Conservation (phyloP, 163 green algal species). For the Scenedesmus sp. region DNA sequence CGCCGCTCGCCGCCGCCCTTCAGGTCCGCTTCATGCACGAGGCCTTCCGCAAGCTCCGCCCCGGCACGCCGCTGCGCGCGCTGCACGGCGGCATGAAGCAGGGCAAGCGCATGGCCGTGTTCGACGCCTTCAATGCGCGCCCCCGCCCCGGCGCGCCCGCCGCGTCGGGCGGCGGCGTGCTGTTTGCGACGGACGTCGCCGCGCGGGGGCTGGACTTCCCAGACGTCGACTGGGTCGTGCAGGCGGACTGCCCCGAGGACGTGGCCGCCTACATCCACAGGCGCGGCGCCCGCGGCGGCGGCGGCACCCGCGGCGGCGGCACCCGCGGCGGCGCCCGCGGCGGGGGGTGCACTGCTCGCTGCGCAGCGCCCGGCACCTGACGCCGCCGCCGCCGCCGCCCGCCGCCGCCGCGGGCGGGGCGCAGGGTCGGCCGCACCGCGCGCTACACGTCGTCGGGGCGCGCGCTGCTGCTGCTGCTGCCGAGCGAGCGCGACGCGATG, state of each 20-base stretch:
- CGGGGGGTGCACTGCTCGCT: not conserved
- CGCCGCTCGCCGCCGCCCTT: no score
- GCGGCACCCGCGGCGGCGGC: no score
- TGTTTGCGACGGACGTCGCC: slow-evolving; percentile 98
- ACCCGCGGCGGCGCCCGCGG: no score
- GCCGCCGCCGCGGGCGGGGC: not conserved
- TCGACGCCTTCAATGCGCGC: slow-evolving; percentile 87
- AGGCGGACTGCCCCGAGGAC: slow-evolving; percentile 97
- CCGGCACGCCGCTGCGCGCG: slow-evolving; percentile 84
- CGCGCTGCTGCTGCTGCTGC: slow-evolving; percentile 86
- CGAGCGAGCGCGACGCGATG: slow-evolving; percentile 78
- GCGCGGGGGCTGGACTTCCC: slow-evolving; percentile 97
- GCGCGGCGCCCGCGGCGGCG: not conserved
- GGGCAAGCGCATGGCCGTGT: slow-evolving; percentile 87
- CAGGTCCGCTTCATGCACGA: slow-evolving; percentile 89
- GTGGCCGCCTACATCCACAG: slow-evolving; percentile 95
- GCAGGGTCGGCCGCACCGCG: slow-evolving; percentile 91
- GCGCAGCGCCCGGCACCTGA: not conserved
- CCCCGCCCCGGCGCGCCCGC: not conserved
- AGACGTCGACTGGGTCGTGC: slow-evolving; percentile 97
- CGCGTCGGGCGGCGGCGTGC: slow-evolving; percentile 72
- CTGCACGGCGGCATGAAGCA: slow-evolving; percentile 97
- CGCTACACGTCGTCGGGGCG: slow-evolving; percentile 69
- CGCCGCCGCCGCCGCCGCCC: not conserved
- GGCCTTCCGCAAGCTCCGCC: slow-evolving; percentile 87